These are phyloP conservation scores for Sphaerosporella brunnea DNA, from an alignment of 495 filamentous ascomycete genomes.

Conservation along the genomic window DNA sequence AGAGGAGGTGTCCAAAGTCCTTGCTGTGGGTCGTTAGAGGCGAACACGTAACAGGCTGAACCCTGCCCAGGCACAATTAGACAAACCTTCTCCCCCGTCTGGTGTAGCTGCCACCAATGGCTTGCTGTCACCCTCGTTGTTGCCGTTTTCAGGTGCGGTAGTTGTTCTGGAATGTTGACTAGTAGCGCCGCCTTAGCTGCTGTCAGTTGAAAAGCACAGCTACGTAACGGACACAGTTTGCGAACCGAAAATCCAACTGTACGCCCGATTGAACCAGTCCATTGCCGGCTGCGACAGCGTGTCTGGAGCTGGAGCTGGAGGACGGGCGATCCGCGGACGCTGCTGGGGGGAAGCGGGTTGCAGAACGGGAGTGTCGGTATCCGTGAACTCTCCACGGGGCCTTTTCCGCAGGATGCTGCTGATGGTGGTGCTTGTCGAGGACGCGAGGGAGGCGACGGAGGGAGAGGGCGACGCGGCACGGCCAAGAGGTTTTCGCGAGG, in stretches of 20 bases:
- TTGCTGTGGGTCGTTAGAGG: neutral
- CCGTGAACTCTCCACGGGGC: neutral
- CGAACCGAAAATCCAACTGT: neutral
- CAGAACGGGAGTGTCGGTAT: neutral
- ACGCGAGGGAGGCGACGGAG: neutral
- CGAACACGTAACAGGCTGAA: neutral
- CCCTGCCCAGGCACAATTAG: neutral
- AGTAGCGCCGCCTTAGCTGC: no score
- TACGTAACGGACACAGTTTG: neutral
- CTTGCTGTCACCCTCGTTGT: neutral
- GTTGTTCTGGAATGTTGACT: neutral
- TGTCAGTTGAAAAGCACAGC: neutral
- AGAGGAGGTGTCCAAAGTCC: neutral
- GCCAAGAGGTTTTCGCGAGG: neutral
- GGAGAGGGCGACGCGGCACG: neutral
- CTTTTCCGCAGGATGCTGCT: neutral
- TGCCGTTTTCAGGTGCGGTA: neutral
- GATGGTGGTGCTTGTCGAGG: neutral
- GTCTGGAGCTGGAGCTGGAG: no score
- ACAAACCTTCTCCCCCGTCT: neutral
- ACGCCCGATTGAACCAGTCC: neutral
- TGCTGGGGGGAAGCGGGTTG: neutral
- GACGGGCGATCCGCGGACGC: neutral
- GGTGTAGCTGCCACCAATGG: neutral
- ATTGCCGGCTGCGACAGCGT: neutral